These are phyloP conservation scores for Carex arenaria DNA, from an alignment of 202 grass and related monocot genomes.

Conservation along the genomic window DNA sequence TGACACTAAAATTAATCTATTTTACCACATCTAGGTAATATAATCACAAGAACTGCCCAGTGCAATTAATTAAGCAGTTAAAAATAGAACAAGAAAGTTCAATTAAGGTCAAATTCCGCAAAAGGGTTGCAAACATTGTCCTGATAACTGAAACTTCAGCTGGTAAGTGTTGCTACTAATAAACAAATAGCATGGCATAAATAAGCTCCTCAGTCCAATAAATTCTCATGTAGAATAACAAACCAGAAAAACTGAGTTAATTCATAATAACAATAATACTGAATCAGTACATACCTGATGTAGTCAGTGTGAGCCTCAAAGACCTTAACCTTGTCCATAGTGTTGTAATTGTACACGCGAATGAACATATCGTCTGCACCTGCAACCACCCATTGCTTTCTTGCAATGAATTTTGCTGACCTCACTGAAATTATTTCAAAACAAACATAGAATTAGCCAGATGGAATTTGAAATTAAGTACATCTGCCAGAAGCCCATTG, in stretches of 20 bases:
- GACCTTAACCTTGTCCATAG: slow-evolving; percentile 95
- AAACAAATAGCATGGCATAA: not conserved
- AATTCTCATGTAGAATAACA: not conserved
- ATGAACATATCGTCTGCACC: slow-evolving; percentile 95
- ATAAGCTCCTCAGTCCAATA: not conserved
- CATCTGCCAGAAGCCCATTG: not conserved
- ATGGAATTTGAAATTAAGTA: not conserved
- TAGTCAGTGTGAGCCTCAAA: slow-evolving; percentile 90
- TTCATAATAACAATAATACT: not conserved
- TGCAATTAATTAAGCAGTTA: not conserved
- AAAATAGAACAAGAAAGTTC: not conserved
- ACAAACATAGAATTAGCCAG: slow-evolving; percentile 17
- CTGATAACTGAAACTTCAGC: slow-evolving; percentile 3
- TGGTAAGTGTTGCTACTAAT: not conserved
- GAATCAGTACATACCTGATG: slow-evolving; percentile 50
- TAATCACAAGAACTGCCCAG: not conserved
- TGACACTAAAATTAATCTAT: not conserved
- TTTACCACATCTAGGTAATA: not conserved
- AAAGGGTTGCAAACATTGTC: not conserved
- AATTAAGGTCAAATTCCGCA: not conserved
- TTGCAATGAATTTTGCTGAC: slow-evolving; percentile 84
- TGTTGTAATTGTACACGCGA: slow-evolving; percentile 92
- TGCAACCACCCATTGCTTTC: slow-evolving; percentile 98
- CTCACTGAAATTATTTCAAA: slow-evolving; percentile 64
- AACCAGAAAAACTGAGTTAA: not conserved